Evolutionary conservation across 2,329 filamentous ascomycete species (phyloP).

Genomic region (Fusarium piperis): DNA sequence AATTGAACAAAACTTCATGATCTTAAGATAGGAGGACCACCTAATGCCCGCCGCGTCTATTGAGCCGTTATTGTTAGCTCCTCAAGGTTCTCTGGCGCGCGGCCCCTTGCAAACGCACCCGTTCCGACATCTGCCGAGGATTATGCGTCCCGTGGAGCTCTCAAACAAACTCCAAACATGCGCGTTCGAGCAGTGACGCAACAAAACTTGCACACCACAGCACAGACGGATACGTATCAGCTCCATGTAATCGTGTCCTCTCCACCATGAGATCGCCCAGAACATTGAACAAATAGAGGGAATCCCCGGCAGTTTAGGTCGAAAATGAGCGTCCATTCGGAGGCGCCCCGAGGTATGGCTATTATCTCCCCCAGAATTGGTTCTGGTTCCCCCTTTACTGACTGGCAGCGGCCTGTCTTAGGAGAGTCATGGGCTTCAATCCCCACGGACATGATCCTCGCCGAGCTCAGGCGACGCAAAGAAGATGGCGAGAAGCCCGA

Average conservation of each 20-base stretch:
- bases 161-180: constrained; percentile 37
- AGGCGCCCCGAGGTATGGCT: constrained; percentile 34
- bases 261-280: constrained; percentile 36
- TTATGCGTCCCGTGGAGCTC: constrained; percentile 33
- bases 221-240: constrained; percentile 15
- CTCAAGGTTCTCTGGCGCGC: not conserved
- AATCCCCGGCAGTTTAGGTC: constrained; percentile 20
- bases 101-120: constrained; percentile 9
- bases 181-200: constrained; percentile 39
- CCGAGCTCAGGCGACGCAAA: constrained; percentile 62
- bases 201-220: constrained; percentile 22
- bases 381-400: constrained; percentile 30
- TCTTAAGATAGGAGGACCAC: not conserved
- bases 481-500: constrained; percentile 54
- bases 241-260: constrained; percentile 38
- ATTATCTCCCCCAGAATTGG: not conserved
- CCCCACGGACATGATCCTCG: constrained; percentile 61
- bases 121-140: constrained; percentile 39
- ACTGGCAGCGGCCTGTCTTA: constrained; percentile 23
- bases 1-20: not conserved
- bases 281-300: constrained; percentile 29
- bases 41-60: not conserved
- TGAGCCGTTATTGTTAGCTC: constrained; percentile 1
- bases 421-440: constrained; percentile 58
- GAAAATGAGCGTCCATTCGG: constrained; percentile 30